Evolutionary conservation across 371 early-diverging fungal genomes (phyloP), one percentile per base, ranked within the genome.

Genomic region (Rhizopus sp.): DNA sequence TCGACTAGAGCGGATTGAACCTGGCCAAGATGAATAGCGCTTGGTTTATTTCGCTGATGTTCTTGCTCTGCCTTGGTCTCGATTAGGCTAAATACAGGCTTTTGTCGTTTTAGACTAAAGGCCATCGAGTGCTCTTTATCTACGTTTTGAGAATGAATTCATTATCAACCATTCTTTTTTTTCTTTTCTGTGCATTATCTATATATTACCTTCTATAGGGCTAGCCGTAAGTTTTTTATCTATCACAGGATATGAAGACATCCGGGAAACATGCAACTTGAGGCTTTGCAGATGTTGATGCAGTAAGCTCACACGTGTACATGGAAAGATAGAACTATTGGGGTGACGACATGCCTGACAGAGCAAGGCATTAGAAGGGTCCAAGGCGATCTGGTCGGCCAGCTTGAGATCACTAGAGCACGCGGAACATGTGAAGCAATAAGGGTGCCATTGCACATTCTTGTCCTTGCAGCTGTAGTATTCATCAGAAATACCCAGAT

Each of bases 341-440:
- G 46, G 29, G 23, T 23, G 23, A 2, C 23, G 23, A 7, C 8
- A 8, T 9, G 46, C 30, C 17, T 29, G 29, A 7, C 46, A 46
- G 29, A 46, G 8, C 9, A 23, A 8, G 7, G 17, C 23, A 9
- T 46, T 29, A 8, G 6, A 29, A 9, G 17, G 23, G 4, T 9
- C 46, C 7, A 46, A 46, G 7, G 46, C 16, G 29, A 46, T 8
- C 29, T 5, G 46, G 7, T 46, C 46, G 8, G 8, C 4, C 16
- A 29, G 7, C 23, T 23, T 46, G 16, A 46, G 17, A 7, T 46
- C 29, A 23, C 0, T 60, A 33, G 70, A 58, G 58, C 94, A 93
- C 12, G 47, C 53, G 15, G 67, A 57, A 67, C 95, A 94, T n/a
- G 68, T 59, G 55, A 93, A 86, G 59, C 95, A 94, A 48, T 68